Evolutionary conservation across 306 rosid species (phyloP).

Genomic region (Quercus alba): DNA sequence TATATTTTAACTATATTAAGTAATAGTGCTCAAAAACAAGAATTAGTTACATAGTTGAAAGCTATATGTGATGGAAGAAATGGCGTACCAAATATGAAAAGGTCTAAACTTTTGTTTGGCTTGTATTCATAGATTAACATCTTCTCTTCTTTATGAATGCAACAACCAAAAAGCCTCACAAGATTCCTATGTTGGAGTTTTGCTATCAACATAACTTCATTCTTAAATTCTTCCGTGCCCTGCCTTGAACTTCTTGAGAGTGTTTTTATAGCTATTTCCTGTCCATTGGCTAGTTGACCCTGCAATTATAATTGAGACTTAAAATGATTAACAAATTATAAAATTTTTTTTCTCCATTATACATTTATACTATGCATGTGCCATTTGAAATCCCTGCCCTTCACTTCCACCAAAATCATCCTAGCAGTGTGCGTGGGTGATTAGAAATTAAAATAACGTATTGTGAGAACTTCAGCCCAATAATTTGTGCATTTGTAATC

Average conservation of each 20-base stretch:
- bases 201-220: constrained; percentile 27
- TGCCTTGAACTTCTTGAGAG: constrained; percentile 35
- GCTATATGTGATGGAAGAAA: neutral
- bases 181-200: constrained; percentile 47
- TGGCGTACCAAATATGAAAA: constrained; percentile 30
- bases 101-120: constrained; percentile 45
- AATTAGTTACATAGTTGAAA: too few relatives aligned
- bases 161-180: constrained; percentile 37
- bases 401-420: too few relatives aligned
- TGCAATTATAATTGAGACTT: neutral
- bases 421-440: too few relatives aligned
- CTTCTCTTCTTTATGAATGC: constrained; percentile 31
- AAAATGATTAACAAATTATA: neutral
- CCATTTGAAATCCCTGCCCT: too few relatives aligned
- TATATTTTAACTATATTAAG: too few relatives aligned
- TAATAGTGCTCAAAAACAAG: neutral
- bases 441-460: too few relatives aligned
- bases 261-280: constrained; percentile 36
- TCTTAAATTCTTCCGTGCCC: constrained; percentile 35
- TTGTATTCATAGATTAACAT: constrained; percentile 39
- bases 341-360: too few relatives aligned
- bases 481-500: constrained; percentile 3
- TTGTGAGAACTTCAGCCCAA: too few relatives aligned
- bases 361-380: too few relatives aligned
- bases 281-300: constrained; percentile 32